Conservation (phyloP, 176 grass and related monocot genomes). For the Metroxylon sagu region DNA sequence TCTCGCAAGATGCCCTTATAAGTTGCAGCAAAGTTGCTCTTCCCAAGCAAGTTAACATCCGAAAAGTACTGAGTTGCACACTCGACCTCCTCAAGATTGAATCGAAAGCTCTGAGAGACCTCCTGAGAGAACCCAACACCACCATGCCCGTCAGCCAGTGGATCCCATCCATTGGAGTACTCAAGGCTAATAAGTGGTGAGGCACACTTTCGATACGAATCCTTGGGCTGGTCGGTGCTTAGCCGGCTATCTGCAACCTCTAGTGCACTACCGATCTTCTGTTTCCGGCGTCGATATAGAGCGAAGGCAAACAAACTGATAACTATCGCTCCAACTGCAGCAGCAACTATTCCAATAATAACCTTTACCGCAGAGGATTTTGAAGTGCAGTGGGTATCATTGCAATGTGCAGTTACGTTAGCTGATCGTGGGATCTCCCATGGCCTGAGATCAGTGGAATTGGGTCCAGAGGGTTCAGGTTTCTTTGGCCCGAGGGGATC, state of each 20-base stretch:
- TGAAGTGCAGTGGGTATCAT: constrained; percentile 16
- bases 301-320: constrained; percentile 49
- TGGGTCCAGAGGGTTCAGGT: constrained; percentile 45
- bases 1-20: constrained; percentile 82
- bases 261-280: constrained; percentile 85
- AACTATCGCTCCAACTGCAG: constrained; percentile 36
- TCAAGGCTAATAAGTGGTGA: constrained; percentile 80
- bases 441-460: constrained; percentile 27
- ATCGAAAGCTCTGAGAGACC: constrained; percentile 62
- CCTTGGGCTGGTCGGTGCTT: constrained; percentile 88
- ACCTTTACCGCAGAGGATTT: constrained; percentile 34
- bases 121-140: constrained; percentile 55
- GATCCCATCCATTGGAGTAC: constrained; percentile 69
- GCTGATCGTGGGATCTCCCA: constrained; percentile 36
- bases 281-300: constrained; percentile 75
- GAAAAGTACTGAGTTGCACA: constrained; percentile 96
- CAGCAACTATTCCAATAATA: constrained; percentile 43
- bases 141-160: constrained; percentile 31
- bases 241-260: constrained; percentile 87
- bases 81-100: constrained; percentile 95
- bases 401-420: constrained; percentile 20
- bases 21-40: constrained; percentile 64
- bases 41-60: constrained; percentile 80
- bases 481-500: constrained; percentile 36
- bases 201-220: constrained; percentile 54